Evolutionary conservation across 208 protist genomes (phyloP), one percentile per base, ranked within the genome.

Genomic region (Acanthamoeba healyi): DNA sequence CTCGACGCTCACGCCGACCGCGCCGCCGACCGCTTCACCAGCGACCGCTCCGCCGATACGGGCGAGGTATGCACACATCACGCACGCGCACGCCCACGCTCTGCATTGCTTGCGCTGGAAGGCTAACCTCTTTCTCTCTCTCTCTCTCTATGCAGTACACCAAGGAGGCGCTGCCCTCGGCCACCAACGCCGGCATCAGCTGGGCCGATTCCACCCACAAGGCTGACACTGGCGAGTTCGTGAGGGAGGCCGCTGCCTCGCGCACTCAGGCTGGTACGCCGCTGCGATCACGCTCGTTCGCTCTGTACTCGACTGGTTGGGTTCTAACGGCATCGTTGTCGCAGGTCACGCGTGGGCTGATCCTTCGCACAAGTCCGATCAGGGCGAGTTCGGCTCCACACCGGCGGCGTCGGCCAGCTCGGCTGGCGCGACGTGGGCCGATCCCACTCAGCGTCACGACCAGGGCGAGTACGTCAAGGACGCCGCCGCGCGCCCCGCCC

Each of bases 391-490:
- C 72, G 72, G 72, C 42, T 82, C 72, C 17, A 82, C 72, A 10
- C 72, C 72, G 17, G 34, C 72, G 10, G 34, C 72, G 34, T 82
- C 72, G 2, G 72, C 72, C 34, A 82, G 38, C 40, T 51, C 32
- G 12, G 72, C 72, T 24, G 72, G 72, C n/a, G 9, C 72, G 40
- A 82, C 72, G 19, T 82, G 72, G 72, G 32, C 72, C 72, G 72
- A 82, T 22, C 72, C 72, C 22, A 51, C 40, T 12, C 72, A 22
- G 7, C 72, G 72, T 38, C 72, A 82, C 72, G 72, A 82, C 38
- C 72, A 82, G 72, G 72, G 72, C 72, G 72, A 82, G 72, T 82
- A 51, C 40, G 72, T 82, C 38, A 82, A 82, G 72, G 72, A 82
- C 24, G 72, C 24, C 72, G 72, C 72, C 72, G 5, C 72, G 40